phyloP scores from a whole-genome alignment of 805 yeast genomes.

The Pichia phayaonensis region DNA sequence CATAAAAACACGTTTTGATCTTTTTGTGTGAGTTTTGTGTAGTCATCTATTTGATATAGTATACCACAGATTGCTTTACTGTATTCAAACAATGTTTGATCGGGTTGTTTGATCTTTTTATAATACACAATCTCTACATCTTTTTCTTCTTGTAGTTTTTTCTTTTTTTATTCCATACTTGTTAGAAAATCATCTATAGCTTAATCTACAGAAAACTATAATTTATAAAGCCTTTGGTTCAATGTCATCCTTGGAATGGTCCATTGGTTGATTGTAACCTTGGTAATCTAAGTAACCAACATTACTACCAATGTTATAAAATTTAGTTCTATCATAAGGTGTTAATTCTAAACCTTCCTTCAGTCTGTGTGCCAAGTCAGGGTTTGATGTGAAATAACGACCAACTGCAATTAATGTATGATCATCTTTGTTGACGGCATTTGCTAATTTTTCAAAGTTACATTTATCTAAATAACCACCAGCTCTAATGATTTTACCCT shows the following conservation, averaged over 20 bases:
- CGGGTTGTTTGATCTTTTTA: too few species aligned
- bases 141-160: too few species aligned
- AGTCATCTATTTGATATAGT: too few species aligned
- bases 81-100: too few species aligned
- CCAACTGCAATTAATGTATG: constrained; percentile 38
- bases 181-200: neutral
- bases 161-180: neutral
- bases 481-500: constrained; percentile 17
- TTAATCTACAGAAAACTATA: too few species aligned
- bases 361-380: constrained; percentile 34
- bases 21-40: neutral
- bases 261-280: constrained; percentile 10
- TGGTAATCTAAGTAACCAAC: constrained; percentile 12
- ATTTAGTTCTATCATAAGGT: constrained; percentile 32
- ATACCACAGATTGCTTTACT: too few species aligned
- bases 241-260: constrained; percentile 9
- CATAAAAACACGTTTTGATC: neutral
- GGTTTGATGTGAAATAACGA: constrained; percentile 37
- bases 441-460: constrained; percentile 12
- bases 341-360: constrained; percentile 29
- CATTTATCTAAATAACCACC: constrained; percentile 22
- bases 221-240: constrained; percentile 10
- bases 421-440: constrained; percentile 22
- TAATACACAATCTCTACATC: too few species aligned
- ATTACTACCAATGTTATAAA: constrained; percentile 25